Evolutionary conservation across 148 eudicot genomes (phyloP).

Genomic region (Fagopyrum tataricum): DNA sequence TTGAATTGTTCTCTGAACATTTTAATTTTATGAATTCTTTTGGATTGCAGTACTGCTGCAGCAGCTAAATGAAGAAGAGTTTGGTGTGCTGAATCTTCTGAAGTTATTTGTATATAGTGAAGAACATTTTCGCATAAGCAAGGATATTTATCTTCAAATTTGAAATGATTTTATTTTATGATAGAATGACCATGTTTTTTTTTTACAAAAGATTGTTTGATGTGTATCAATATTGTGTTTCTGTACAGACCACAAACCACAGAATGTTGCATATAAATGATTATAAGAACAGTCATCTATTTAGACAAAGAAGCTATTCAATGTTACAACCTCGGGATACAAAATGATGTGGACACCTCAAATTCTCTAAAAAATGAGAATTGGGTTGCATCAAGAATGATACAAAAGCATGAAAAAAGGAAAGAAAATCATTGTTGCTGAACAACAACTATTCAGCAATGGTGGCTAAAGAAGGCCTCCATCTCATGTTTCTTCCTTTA

Average conservation of each 20-base stretch:
- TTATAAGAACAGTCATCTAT: neutral
- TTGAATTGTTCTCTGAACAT: neutral
- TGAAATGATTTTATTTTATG: neutral
- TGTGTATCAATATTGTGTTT: conserved; percentile 1
- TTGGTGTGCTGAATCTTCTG: neutral
- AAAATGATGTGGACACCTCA: conserved; percentile 11
- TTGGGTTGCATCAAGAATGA: conserved; percentile 12
- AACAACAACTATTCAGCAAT: conserved; percentile 33
- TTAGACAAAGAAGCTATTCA: conserved; percentile 1
- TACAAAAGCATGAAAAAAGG: neutral
- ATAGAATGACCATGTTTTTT: neutral
- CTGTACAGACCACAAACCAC: conserved; percentile 9
- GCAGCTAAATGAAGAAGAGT: conserved; percentile 1
- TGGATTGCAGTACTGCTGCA: neutral
- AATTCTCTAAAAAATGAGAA: neutral
- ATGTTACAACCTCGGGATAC: neutral
- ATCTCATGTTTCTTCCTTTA: conserved; percentile 16
- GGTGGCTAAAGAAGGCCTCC: conserved; percentile 40
- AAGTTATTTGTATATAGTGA: neutral
- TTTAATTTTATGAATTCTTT: neutral
- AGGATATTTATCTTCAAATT: conserved; percentile 1
- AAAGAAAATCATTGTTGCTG: neutral
- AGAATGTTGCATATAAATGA: neutral
- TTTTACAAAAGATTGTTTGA: neutral
- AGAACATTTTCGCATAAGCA: neutral